A percentile compares a stretch with the other conserved stretches of the same genome.
Conservation (phyloP, 306 rosid genomes). For the Bauhinia variegata region DNA sequence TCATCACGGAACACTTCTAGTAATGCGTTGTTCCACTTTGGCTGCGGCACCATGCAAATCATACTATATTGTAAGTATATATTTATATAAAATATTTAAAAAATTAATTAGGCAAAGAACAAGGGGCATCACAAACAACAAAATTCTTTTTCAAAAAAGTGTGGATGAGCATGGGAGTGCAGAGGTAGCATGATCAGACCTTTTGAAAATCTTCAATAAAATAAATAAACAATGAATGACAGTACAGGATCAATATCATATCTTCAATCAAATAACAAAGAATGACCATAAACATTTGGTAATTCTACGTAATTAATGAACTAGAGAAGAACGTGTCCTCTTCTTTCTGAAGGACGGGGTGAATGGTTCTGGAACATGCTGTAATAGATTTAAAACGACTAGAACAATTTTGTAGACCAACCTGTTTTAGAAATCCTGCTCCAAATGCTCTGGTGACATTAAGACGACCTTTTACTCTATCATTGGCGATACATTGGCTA, state of each 20-base stretch:
- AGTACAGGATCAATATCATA: neutral
- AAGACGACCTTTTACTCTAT: slow-evolving; percentile 94
- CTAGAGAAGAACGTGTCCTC: slow-evolving; percentile 10
- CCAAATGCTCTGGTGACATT: slow-evolving; percentile 98
- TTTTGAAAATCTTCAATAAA: too few relatives aligned
- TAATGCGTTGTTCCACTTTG: slow-evolving; percentile 83
- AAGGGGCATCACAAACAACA: slow-evolving; percentile 29
- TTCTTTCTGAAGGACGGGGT: slow-evolving; percentile 16
- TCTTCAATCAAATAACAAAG: neutral
- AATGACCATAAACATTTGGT: neutral
- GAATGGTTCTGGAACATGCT: slow-evolving; percentile 23
- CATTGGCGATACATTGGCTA: slow-evolving; percentile 79
- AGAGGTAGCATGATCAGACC: slow-evolving; percentile 14
- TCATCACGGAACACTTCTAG: slow-evolving; percentile 95
- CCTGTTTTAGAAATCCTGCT: slow-evolving; percentile 98
- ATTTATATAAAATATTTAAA: slow-evolving; percentile 21
- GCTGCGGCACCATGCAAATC: slow-evolving; percentile 63
- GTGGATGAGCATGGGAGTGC: slow-evolving; percentile 4
- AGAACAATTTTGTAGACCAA: slow-evolving; percentile 33
- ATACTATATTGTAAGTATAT: slow-evolving; percentile 34
- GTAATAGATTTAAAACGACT: neutral
- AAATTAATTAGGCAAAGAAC: slow-evolving; percentile 21
- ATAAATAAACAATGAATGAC: neutral
- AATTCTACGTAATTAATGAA: slow-evolving; percentile 14
- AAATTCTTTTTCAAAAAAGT: slow-evolving; percentile 11